Conservation (phyloP, 164 flowering plant genomes). For the Berberis thunbergii region DNA sequence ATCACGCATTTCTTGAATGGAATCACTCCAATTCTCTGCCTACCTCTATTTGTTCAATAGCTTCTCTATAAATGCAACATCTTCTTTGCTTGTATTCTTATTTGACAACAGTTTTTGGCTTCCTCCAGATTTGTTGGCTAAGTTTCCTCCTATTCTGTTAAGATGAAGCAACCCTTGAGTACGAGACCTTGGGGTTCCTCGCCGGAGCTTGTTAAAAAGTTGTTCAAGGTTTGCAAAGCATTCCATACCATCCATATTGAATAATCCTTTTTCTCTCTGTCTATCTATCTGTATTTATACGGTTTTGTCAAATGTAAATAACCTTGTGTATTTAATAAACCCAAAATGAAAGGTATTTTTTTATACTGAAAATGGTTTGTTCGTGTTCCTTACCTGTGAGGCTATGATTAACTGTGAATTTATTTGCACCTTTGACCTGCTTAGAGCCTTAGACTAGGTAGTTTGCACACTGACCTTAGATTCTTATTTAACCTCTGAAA, state of each 20-base stretch:
- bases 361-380: no score
- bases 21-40: no score
- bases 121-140: constrained; percentile 62
- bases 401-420: no score
- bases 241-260: neutral
- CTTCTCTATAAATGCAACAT: no score
- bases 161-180: constrained; percentile 73
- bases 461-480: no score
- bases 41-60: no score
- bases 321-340: no score
- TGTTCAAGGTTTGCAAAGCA: constrained; percentile 60
- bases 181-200: constrained; percentile 84
- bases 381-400: no score
- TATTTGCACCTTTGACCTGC: no score
- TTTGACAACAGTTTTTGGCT: constrained; percentile 12
- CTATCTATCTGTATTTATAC: neutral
- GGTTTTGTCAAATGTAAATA: neutral
- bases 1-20: neutral
- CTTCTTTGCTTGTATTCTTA: neutral
- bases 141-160: constrained; percentile 83
- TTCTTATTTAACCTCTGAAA: no score
- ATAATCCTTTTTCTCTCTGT: neutral
- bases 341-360: no score
- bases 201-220: constrained; percentile 61
- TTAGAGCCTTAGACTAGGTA: no score